A percentile compares a stretch with the other conserved stretches of the same genome.
These are phyloP conservation scores for Cephalotrichum gorgonifer DNA, from an alignment of 2,329 filamentous ascomycete genomes.

Conservation along the genomic window DNA sequence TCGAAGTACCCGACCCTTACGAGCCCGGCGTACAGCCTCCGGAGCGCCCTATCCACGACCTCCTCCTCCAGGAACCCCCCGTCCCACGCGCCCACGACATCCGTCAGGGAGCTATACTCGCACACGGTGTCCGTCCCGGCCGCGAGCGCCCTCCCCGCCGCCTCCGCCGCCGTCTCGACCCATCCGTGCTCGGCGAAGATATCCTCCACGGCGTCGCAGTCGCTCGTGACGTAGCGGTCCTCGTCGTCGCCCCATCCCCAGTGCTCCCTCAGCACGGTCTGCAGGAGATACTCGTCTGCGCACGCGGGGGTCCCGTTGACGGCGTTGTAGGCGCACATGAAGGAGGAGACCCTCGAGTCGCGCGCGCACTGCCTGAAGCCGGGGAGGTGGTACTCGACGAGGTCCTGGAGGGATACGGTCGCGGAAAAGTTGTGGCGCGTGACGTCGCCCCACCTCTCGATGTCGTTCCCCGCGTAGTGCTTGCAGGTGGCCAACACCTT, in stretches of 20 bases:
- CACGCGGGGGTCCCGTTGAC: conserved; percentile 58
- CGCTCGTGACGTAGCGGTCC: conserved; percentile 52
- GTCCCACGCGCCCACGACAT: conserved; percentile 18
- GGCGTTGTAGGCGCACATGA: conserved; percentile 55
- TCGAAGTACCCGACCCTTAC: conserved; percentile 50
- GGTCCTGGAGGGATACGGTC: conserved; percentile 47
- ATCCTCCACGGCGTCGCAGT: conserved; percentile 54
- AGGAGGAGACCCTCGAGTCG: conserved; percentile 43
- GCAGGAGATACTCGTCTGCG: conserved; percentile 50
- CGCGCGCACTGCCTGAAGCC: conserved; percentile 54
- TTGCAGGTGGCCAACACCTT: conserved; percentile 47
- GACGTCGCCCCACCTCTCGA: conserved; percentile 33
- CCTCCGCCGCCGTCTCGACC: conserved; percentile 21
- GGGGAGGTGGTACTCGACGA: conserved; percentile 58
- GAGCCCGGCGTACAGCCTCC: conserved; percentile 42
- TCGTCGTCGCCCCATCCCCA: conserved; percentile 51
- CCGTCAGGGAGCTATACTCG: conserved; percentile 15
- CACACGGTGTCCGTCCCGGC: conserved; percentile 25
- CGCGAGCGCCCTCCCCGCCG: conserved; percentile 20
- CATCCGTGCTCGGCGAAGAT: conserved; percentile 36
- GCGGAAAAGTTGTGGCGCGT: conserved; percentile 45
- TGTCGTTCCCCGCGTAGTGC: conserved; percentile 48
- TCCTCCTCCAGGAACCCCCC: conserved; percentile 19
- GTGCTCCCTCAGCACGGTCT: conserved; percentile 52
- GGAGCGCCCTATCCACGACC: conserved; percentile 30